Conservation (phyloP, 2,329 filamentous ascomycete genomes). For the Aureobasidium sp. region DNA sequence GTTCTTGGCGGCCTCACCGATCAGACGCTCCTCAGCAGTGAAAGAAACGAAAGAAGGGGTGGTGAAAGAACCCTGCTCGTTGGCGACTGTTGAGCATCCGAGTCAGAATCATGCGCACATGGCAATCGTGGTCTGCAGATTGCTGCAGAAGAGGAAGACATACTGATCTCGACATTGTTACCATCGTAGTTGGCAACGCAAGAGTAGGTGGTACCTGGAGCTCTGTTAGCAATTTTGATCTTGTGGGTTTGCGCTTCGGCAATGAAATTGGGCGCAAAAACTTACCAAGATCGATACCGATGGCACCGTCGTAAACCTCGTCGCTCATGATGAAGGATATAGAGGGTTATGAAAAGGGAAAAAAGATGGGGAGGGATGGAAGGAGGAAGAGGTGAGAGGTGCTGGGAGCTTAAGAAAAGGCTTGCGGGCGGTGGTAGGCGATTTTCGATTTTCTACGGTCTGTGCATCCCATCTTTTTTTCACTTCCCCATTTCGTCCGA, state of each 20-base stretch:
- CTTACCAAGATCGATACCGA: slow-evolving; percentile 99
- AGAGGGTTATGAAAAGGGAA: slow-evolving; percentile 15
- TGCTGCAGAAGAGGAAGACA: slow-evolving; percentile 31
- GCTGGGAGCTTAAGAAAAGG: slow-evolving; percentile 15
- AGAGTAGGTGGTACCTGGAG: slow-evolving; percentile 93
- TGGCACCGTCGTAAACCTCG: slow-evolving; percentile 98
- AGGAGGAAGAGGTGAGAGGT: slow-evolving; percentile 12
- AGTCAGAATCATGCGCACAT: slow-evolving; percentile 15
- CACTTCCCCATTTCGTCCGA: slow-evolving; percentile 8
- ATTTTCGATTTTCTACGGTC: slow-evolving; percentile 13
- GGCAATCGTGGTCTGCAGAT: neutral
- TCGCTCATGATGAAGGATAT: slow-evolving; percentile 62
- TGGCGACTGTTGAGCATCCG: slow-evolving; percentile 60
- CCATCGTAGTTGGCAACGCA: slow-evolving; percentile 99
- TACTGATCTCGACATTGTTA: slow-evolving; percentile 98
- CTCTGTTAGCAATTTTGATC: slow-evolving; percentile 23
- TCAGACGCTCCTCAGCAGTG: slow-evolving; percentile 96
- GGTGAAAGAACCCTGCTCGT: slow-evolving; percentile 99
- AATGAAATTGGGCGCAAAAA: slow-evolving; percentile 23
- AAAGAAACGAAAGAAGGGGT: slow-evolving; percentile 99
- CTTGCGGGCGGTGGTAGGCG: slow-evolving; percentile 14
- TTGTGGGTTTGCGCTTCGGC: slow-evolving; percentile 8
- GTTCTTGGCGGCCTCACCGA: slow-evolving; percentile 99
- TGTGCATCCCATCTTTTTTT: slow-evolving; percentile 14
- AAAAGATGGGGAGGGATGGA: slow-evolving; percentile 16